Evolutionary conservation across 1,284 basidiomycete species (phyloP).

Genomic region (Peniophora sp.): DNA sequence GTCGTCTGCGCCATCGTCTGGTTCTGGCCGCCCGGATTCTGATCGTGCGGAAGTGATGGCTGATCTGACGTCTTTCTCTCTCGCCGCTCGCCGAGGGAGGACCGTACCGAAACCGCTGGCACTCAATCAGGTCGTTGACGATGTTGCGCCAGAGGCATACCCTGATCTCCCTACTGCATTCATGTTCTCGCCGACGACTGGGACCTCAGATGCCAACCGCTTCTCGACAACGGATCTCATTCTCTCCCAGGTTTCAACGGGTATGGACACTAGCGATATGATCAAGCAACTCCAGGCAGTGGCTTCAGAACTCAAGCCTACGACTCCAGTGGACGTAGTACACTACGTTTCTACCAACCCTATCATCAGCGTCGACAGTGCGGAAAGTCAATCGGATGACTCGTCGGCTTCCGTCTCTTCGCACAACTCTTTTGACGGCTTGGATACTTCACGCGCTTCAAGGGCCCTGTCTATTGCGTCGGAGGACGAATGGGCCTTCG

Average conservation of each 20-base stretch:
- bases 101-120: slow-evolving; percentile 32
- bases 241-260: slow-evolving; percentile 11
- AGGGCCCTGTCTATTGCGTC: slow-evolving; percentile 8
- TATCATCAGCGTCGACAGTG: too few relatives aligned
- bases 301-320: slow-evolving; percentile 14
- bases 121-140: slow-evolving; percentile 20
- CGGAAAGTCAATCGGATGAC: slow-evolving; percentile 3
- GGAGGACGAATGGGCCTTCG: slow-evolving; percentile 43
- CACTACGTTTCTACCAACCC: not conserved
- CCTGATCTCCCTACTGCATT: slow-evolving; percentile 59
- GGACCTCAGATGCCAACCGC: slow-evolving; percentile 42
- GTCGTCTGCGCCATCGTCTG: not conserved
- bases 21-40: not conserved
- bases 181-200: slow-evolving; percentile 8
- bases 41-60: too few relatives aligned
- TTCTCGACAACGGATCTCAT: slow-evolving; percentile 30
- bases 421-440: slow-evolving; percentile 6
- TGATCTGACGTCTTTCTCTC: slow-evolving; percentile 9
- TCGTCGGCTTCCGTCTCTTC: slow-evolving; percentile 7
- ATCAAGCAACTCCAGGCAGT: slow-evolving; percentile 31
- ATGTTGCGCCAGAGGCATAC: slow-evolving; percentile 28
- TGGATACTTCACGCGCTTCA: slow-evolving; percentile 6
- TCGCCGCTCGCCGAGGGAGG: slow-evolving; percentile 49
- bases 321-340: slow-evolving; percentile 3
- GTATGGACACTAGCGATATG: slow-evolving; percentile 46